Base-by-base conservation (phyloP, 2,329 filamentous ascomycete genomes). In the Paracorniculantispora psalliotae region DNA sequence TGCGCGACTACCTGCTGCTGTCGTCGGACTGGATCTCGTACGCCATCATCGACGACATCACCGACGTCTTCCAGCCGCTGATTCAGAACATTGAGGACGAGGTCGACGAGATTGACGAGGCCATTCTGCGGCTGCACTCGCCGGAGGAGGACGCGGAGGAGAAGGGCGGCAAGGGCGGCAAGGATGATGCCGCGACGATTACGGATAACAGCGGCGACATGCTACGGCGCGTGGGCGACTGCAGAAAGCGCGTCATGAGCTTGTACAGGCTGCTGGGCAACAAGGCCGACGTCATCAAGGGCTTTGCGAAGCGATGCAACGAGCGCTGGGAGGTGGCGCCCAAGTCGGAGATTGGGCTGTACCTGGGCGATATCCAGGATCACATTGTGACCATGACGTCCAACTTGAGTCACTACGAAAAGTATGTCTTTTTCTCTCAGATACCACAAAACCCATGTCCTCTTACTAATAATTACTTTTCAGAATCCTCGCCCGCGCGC, bases 351-450 rank as follows among this genome's bases (percentile, higher is more conserved):
- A 97, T 99, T 70, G 94, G 94, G n/a, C 76, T 99, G 56, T 99
- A 97, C 74, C 79, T 99, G 60, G 94, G 94, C 62, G 94, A 99
- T 77, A 99, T 99, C 63, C 94, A 99, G 73, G 94, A 99, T 77
- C 94, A 99, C 72, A 97, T 99, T 66, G 87, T 99, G 66, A 99
- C 94, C 63, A 99, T 99, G 94, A 97, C 93, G 39, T 90, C 89
- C 54, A 99, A 97, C 71, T 76, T 99, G 69, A 89, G 87, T 64
- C 94, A 99, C 71, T 97, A 97, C 69, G 94, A 99, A 75, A 96
- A 92, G 90, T 94, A 79, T 68, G 87, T 79, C n/a, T n/a, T n/a
- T 19, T 33, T 6, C 10, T 25, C 4, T 51, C 28, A 4, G 19
- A 3, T 15, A 12, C 41, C 15, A 9, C n/a, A n/a, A n/a, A n/a